Evolutionary conservation across 208 protist genomes (phyloP).

Genomic region (Trichomonas vaginalis): DNA sequence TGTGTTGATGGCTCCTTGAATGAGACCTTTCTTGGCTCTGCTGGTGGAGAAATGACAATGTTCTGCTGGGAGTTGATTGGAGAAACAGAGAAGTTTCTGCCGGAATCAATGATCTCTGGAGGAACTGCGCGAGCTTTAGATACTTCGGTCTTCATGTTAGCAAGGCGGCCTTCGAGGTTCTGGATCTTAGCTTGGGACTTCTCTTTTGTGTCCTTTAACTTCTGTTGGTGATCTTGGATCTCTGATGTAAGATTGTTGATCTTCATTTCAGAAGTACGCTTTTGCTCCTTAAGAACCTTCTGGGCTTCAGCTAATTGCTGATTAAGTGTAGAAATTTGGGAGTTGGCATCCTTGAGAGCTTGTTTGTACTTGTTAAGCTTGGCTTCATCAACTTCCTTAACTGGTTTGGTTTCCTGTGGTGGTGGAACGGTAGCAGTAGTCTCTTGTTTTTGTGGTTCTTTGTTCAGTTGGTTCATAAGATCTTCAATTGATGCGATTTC

Average conservation of each 20-base stretch:
- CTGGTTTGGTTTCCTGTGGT: not conserved
- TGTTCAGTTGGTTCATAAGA: not conserved
- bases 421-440: not conserved
- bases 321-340: not conserved
- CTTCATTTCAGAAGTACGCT: not conserved
- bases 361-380: not conserved
- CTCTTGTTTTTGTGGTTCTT: not conserved
- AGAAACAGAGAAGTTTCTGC: not conserved
- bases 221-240: not conserved
- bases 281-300: not conserved
- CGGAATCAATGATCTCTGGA: not conserved
- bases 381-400: not conserved
- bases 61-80: not conserved
- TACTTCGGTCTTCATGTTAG: not conserved
- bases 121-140: not conserved
- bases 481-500: not conserved
- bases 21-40: not conserved
- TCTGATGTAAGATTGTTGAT: not conserved
- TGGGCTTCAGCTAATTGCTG: not conserved
- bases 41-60: not conserved
- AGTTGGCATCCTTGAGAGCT: not conserved
- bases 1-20: not conserved
- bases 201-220: not conserved
- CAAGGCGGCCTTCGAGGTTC: not conserved
- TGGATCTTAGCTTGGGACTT: not conserved